Evolutionary conservation across 2,329 filamentous ascomycete species (phyloP), one percentile per base, ranked within the genome.

Genomic region (Talaromyces amestolkiae): DNA sequence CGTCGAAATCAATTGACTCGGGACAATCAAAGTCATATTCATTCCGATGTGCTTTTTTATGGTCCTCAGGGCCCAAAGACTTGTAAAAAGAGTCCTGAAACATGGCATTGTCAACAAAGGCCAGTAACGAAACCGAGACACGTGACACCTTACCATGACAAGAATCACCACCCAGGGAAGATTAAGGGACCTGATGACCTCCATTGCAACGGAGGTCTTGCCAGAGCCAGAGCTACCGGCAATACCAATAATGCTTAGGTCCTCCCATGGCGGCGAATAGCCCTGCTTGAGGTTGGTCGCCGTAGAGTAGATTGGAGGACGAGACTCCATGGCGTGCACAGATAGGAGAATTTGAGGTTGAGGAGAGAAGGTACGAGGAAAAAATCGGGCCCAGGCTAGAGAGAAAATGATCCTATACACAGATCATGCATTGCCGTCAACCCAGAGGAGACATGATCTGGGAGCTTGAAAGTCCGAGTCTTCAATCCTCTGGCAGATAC

Each of bases 141-240:
- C 61, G 56, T 61, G 58, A 49, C 47, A 53, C 74, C 81, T 74
- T 84, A 94, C 92, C 90, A 99, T 98, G 49, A 93, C 96, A 72
- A 99, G 80, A 78, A 99, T 97, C 59, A 97, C 93, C 68, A 99
- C 95, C 94, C 95, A 99, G 65, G 95, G 95, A 69, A 99, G 82
- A 79, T 95, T 97, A 72, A 99, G 82, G 73, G 91, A 89, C 72
- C 87, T 89, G 69, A 98, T 91, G 71, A 99, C 97, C 69, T 94
- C 92, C 76, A 96, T 87, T 37, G 95, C 93, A 63, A 99, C 82
- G 7, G 93, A 97, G 7, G 94, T 97, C 83, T 99, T 99, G 65
- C 94, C 89, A 31, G 94, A 98, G 49, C 95, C 95, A 33, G 94
- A 98, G 79, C 92, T 95, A 43, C 95, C 95, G 69, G 95, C 94